Evolutionary conservation across 345 rosid species (phyloP), one percentile per base, ranked within the genome.

Genomic region (Corymbia maculata): DNA sequence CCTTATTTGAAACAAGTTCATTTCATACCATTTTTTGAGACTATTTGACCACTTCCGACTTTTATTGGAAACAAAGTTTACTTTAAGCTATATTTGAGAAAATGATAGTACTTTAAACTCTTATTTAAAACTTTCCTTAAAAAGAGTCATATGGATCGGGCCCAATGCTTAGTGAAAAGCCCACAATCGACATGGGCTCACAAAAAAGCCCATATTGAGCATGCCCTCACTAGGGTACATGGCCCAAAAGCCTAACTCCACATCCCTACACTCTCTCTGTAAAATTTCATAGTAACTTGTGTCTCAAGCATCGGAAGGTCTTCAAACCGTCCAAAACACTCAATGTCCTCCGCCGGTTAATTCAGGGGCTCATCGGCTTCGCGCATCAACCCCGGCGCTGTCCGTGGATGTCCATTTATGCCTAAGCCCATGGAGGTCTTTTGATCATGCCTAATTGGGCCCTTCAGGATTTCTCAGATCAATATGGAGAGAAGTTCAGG

Each of bases 291-390:
- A 17, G 45, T 2, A 70, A 0, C 45, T 70, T 4, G 7, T 45
- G 45, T 32, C 80, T 32, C 8, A 2, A 70, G 80, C 45, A 70
- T 70, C 0, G 45, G 45, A 70, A 32, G 80, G 45, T 70, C 45
- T 32, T 68, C 45, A 8, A 53, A 53, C 59, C 10, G 4, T 30
- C 79, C 10, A 1, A 66, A 12, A 32, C 22, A 6, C 12, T 32
- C 1, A 6, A 68, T 4, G 12, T 16, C 13, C 3, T 2, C 22
- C 6, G 12, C 45, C 45, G 45, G 44, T 45, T 32, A 4, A 17
- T 32, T 36, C 24, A 19, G 8, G 79, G 21, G 6, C 4, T 22
- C 24, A 0, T 0, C 22, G 12, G 45, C 16, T 68, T 1, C 0
- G 1, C 24, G 45, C 79, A 19, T 32, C 45, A 8, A 68, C 21